Percentiles rank a stretch among this genome's conserved stretches.
These are phyloP conservation scores for Fusarium sororula DNA, from an alignment of 2,329 filamentous ascomycete species.

Conservation along the genomic window DNA sequence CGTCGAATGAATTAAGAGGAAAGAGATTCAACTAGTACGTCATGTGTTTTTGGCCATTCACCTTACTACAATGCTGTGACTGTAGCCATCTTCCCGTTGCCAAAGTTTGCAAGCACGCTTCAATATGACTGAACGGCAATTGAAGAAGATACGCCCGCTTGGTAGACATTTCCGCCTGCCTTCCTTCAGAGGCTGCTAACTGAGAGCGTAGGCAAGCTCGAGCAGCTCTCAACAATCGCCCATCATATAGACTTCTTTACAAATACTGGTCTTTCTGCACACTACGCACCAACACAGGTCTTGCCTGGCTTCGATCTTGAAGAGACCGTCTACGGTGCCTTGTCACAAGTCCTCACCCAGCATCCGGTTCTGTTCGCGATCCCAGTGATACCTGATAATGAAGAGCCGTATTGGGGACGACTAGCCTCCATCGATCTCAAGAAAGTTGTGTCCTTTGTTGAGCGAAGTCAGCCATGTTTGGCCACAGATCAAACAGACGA, in stretches of 20 bases:
- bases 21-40: not conserved
- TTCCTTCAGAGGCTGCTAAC: not conserved
- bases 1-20: not conserved
- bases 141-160: not conserved
- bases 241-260: conserved; percentile 6
- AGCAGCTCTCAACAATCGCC: not conserved
- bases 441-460: not conserved
- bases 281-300: not conserved
- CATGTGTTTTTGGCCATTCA: not conserved
- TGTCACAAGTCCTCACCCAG: not conserved
- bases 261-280: not conserved
- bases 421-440: not conserved
- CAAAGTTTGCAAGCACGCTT: not conserved
- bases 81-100: not conserved
- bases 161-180: not conserved
- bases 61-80: too few species aligned
- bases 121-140: not conserved
- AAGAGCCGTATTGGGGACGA: not conserved
- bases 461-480: not conserved
- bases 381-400: not conserved
- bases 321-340: not conserved
- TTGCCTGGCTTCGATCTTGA: not conserved
- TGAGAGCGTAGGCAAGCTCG: not conserved
- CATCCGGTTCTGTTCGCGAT: not conserved
- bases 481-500: not conserved